A percentile compares a stretch with the other conserved stretches of the same genome.
These are phyloP conservation scores for Calonectria henricotiae DNA, from an alignment of 2,329 filamentous ascomycete genomes.

Conservation along the genomic window DNA sequence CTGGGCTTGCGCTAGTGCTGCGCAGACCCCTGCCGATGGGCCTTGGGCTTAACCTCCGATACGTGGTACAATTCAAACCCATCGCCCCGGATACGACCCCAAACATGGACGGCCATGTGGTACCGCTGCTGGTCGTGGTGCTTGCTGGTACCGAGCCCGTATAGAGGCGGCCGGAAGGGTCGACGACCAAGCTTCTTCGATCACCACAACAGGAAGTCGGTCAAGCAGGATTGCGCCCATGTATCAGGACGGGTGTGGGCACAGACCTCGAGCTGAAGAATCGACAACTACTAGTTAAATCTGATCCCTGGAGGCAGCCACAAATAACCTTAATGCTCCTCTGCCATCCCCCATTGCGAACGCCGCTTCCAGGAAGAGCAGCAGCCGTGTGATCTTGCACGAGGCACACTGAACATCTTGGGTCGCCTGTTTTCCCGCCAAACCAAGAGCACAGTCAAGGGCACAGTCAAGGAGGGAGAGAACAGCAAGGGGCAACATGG, in stretches of 20 bases:
- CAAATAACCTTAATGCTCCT: conserved; percentile 23
- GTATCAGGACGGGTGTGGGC: neutral
- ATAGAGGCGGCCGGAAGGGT: neutral
- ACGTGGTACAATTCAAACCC: conserved; percentile 46
- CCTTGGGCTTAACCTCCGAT: conserved; percentile 42
- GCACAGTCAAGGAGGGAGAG: neutral
- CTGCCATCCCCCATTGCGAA: neutral
- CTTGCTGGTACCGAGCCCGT: neutral
- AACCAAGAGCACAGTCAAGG: neutral
- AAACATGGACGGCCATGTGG: conserved; percentile 43
- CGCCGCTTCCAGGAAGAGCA: neutral
- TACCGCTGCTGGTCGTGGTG: conserved; percentile 8
- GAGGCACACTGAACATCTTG: conserved; percentile 7
- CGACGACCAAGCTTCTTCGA: conserved; percentile 2
- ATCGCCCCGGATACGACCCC: conserved; percentile 30
- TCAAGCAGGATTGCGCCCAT: conserved; percentile 3
- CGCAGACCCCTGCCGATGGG: conserved; percentile 38
- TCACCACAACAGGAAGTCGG: conserved; percentile 6
- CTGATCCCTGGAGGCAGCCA: conserved; percentile 7
- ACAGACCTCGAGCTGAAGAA: conserved; percentile 20
- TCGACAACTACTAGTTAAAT: neutral
- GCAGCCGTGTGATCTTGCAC: neutral
- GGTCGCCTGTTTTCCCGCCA: conserved; percentile 1
- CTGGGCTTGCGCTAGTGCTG: conserved; percentile 1
- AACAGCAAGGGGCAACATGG: conserved; percentile 20